These are phyloP conservation scores for Ciborinia camelliae DNA, from an alignment of 2,329 filamentous ascomycete species.

Conservation along the genomic window DNA sequence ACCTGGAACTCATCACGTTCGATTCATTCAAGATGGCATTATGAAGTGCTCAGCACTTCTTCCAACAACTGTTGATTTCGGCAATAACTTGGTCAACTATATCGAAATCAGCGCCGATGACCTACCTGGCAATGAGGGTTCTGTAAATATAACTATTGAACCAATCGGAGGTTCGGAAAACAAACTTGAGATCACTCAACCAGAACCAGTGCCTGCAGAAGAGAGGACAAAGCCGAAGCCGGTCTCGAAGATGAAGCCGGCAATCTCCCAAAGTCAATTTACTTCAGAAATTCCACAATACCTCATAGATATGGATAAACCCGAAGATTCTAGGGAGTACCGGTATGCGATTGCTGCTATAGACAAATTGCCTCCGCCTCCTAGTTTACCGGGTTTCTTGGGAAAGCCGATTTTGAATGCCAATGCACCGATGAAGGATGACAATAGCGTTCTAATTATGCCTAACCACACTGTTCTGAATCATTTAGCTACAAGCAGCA, in stretches of 20 bases:
- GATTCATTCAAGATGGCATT: conserved; percentile 90
- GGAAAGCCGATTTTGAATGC: conserved; percentile 94
- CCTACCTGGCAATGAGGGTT: conserved; percentile 42
- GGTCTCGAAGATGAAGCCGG: conserved; percentile 52
- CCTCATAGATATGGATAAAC: conserved; percentile 79
- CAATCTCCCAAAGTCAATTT: conserved; percentile 58
- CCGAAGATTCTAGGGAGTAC: conserved; percentile 73
- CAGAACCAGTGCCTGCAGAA: conserved; percentile 37
- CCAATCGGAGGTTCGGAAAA: conserved; percentile 21
- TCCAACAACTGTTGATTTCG: conserved; percentile 95
- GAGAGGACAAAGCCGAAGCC: conserved; percentile 38
- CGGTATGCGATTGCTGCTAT: conserved; percentile 72
- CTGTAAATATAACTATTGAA: conserved; percentile 23
- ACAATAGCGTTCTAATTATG: conserved; percentile 94
- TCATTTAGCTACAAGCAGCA: conserved; percentile 94
- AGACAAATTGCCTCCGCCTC: conserved; percentile 77
- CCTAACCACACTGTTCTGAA: conserved; percentile 97
- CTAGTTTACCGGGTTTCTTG: conserved; percentile 82
- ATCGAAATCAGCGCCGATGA: conserved; percentile 86
- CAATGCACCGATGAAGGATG: conserved; percentile 89
- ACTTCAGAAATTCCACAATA: conserved; percentile 76
- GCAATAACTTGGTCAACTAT: conserved; percentile 97
- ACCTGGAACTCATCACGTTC: conserved; percentile 92
- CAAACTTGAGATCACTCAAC: conserved; percentile 18
- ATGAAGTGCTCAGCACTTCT: conserved; percentile 86